Conservation (phyloP, 257 asterid genomes). For the Jaltomata sinuosa region DNA sequence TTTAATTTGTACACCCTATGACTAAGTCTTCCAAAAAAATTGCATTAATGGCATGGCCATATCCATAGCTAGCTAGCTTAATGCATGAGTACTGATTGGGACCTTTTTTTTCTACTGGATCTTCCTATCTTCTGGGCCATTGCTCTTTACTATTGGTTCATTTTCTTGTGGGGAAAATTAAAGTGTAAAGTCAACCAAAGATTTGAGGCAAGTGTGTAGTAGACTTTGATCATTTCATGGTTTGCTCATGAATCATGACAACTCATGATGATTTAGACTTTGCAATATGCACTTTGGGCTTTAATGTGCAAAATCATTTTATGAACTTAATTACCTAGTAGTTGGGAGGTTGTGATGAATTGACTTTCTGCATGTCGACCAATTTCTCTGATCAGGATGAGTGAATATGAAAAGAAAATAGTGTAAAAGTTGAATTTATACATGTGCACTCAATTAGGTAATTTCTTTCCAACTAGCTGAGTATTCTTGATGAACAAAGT, state of each 20-base stretch:
- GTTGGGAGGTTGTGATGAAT: background rate
- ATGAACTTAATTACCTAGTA: background rate
- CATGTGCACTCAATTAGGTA: background rate
- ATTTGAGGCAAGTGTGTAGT: background rate
- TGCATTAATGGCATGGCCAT: background rate
- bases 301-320: background rate
- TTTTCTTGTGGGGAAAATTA: background rate
- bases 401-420: background rate
- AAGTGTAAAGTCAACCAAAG: background rate
- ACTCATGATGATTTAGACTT: background rate
- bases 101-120: background rate
- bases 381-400: background rate
- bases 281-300: background rate
- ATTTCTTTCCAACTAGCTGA: fast-evolving
- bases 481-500: background rate
- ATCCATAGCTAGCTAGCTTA: background rate
- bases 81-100: background rate
- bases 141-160: background rate
- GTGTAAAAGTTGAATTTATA: background rate
- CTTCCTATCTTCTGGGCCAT: background rate
- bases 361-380: background rate
- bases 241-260: background rate
- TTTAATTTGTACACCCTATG: background rate
- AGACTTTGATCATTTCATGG: background rate
- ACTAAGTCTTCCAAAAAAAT: background rate